Base-by-base conservation (phyloP, 78 protist genomes). In the Creolimax fragrantissima region DNA sequence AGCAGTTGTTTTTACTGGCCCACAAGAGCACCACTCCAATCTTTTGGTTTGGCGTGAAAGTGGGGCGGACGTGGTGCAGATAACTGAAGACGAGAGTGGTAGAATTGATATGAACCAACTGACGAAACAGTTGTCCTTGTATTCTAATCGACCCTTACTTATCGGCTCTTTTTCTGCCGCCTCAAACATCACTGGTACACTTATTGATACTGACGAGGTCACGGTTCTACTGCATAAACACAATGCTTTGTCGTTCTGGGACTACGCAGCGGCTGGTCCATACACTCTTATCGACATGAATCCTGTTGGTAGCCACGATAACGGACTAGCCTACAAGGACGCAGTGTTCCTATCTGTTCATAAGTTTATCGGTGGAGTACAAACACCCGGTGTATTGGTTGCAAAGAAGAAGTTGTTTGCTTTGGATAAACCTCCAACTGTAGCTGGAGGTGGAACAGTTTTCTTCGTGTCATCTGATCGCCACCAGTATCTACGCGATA, bases 11-110 rank as follows among this genome's bases (percentile, higher is more conserved):
- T 37, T 24, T 24, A 35, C 32, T 84, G 88, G 74, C 24, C 74
- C 74, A 24, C 74, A 58, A 58, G 97, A 97, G 88, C 99, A 98
- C 93, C 99, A 98, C 92, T 90, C 96, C 42, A 97, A 96, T 95
- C 42, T 96, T n/a, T 92, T 98, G 67, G 97, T 97, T n/a, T 98
- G 98, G 98, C 66, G 98, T 7, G 99, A 98, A 37, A 35, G 93
- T 17, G 93, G 58, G 88, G 74, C 89, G 83, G 5, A 42, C 36
- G 93, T 95, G 74, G 41, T 81, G 67, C 32, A 41, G 88, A 41
- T 95, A 81, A 67, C 90, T 44, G 74, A 91, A 91, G 36, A 32
- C 35, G 47, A 45, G 36, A 58, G 2, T 0, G 94, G 97, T 2
- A 45, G n/a, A 36, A 4, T 95, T 17, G 96, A 94, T 88, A 2